These are phyloP conservation scores for Scutellaria barbata DNA, from an alignment of 257 asterid species.

Conservation along the genomic window DNA sequence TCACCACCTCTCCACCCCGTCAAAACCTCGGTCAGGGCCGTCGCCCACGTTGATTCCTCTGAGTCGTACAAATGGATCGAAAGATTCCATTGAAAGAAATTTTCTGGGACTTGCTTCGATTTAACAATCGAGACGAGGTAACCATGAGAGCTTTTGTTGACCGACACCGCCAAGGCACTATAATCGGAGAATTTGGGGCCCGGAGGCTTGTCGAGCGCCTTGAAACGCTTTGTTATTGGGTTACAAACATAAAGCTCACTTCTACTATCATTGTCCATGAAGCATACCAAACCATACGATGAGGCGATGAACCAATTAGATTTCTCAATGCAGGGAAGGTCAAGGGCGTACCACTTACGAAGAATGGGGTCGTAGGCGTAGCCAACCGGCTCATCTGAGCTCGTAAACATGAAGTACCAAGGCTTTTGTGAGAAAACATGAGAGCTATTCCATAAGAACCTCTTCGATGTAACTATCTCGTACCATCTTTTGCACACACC, in stretches of 20 bases:
- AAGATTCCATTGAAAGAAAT: slow-evolving; percentile 81
- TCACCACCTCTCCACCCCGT: slow-evolving; percentile 92
- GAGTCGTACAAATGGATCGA: slow-evolving; percentile 79
- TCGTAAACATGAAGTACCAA: slow-evolving; percentile 96
- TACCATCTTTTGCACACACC: slow-evolving; percentile 86
- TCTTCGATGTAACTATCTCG: slow-evolving; percentile 68
- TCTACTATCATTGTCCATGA: slow-evolving; percentile 82
- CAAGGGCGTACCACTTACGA: slow-evolving; percentile 75
- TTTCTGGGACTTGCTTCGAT: slow-evolving; percentile 80
- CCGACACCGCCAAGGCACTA: slow-evolving; percentile 72
- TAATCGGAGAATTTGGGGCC: slow-evolving; percentile 76
- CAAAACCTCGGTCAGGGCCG: slow-evolving; percentile 57
- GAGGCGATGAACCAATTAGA: slow-evolving; percentile 81
- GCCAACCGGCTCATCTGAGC: slow-evolving; percentile 85
- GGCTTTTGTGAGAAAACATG: slow-evolving; percentile 59
- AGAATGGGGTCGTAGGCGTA: slow-evolving; percentile 77
- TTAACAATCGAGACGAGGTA: slow-evolving; percentile 65
- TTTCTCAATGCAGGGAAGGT: slow-evolving; percentile 76
- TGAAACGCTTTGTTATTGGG: slow-evolving; percentile 65
- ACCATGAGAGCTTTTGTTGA: slow-evolving; percentile 42
- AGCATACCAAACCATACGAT: slow-evolving; percentile 77
- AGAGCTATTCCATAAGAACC: slow-evolving; percentile 70
- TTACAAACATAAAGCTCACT: slow-evolving; percentile 70
- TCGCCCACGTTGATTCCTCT: slow-evolving; percentile 56
- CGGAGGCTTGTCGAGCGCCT: slow-evolving; percentile 59